Evolutionary conservation across 2,329 filamentous ascomycete species (phyloP), one percentile per base, ranked within the genome.

Genomic region (Venturia effusa): DNA sequence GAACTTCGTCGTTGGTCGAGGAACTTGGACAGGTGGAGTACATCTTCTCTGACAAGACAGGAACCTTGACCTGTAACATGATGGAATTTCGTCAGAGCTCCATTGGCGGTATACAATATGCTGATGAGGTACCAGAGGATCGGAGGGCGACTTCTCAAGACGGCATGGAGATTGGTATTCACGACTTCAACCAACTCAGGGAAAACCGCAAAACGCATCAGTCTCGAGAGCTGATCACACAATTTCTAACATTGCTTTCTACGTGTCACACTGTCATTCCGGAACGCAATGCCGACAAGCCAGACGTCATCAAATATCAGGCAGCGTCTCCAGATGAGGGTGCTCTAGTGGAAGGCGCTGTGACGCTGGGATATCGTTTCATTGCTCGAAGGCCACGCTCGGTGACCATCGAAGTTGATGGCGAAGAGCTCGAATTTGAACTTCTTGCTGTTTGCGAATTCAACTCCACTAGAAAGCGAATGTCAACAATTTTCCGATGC

Each of bases 61-160:
- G 93, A 54, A 97, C 93, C 4, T 79, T 97, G 71, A 97, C 93
- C n/a, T 96, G 92, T 77, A 97, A 97, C 73, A 87, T 91, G 82
- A 97, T 99, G 94, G 93, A 97, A 75, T 99, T 97, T 75, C 92
- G 92, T 73, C 92, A 97, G 75, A 95, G 90, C 71, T 89, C 89
- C 0, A 97, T 99, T 71, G 90, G 86, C 32, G 94, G 94, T 32
- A 87, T 97, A 62, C 93, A 96, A 76, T 99, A 99, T 72, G 89
- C 90, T 15, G 92, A 94, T 63, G 90, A 93, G 54, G 86, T 97
- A 1, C 88, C 94, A 0, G 94, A 99, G 75, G 94, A 99, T 73
- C 86, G 91, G 64, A 84, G 90, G 69, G 88, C 91, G 0, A 88
- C 87, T 1, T 80, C 86, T n/a, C 84, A 90, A 68, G 91, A 95